A percentile compares a stretch with the other conserved stretches of the same genome.
Conservation (phyloP, 2,329 filamentous ascomycete species). For the Colletotrichum navitas region DNA sequence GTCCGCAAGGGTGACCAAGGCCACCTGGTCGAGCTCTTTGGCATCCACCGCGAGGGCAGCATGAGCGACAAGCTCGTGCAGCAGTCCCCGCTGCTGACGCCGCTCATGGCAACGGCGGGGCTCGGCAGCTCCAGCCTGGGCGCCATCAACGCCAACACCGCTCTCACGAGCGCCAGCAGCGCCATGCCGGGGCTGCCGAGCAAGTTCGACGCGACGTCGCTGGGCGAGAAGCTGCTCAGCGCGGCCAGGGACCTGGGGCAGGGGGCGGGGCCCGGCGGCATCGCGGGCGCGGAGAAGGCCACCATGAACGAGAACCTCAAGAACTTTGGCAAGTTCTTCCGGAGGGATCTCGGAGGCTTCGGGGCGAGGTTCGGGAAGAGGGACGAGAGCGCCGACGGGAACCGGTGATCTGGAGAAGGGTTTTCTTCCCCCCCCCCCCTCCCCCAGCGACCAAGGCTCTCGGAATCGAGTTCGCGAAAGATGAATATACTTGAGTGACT, state of each 20-base stretch:
- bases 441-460: background rate
- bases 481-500: background rate
- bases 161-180: constrained; percentile 51
- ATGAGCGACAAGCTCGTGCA: constrained; percentile 77
- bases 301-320: constrained; percentile 94
- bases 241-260: constrained; percentile 85
- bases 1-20: constrained; percentile 86
- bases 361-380: constrained; percentile 79
- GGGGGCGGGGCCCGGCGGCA: constrained; percentile 50
- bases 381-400: constrained; percentile 55
- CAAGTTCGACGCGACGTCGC: constrained; percentile 82
- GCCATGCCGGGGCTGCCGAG: constrained; percentile 56
- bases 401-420: constrained; percentile 39
- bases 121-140: constrained; percentile 50
- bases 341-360: constrained; percentile 83
- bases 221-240: constrained; percentile 90
- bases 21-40: constrained; percentile 87
- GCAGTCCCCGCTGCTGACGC: constrained; percentile 77
- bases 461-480: background rate
- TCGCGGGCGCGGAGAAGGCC: constrained; percentile 65
- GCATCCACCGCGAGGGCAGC: constrained; percentile 81
- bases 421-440: accelerated
- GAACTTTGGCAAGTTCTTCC: constrained; percentile 97
- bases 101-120: constrained; percentile 66
- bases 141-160: constrained; percentile 60